Evolutionary conservation across 495 filamentous ascomycete species (phyloP), one percentile per base, ranked within the genome.

Genomic region (Podospora sp.): DNA sequence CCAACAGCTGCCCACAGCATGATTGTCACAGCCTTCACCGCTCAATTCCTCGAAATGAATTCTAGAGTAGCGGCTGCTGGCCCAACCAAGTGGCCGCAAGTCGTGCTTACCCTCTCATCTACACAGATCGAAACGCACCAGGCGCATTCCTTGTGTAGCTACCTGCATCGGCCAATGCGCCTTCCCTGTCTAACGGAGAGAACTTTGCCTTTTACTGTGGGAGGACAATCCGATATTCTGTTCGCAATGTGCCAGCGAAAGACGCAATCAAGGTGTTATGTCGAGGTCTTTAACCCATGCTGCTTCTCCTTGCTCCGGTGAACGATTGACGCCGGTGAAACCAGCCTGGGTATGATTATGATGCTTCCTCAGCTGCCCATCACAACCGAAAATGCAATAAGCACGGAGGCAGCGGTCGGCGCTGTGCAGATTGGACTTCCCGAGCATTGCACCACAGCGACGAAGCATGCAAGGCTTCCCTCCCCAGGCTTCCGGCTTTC

Each of bases 21-120:
- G 59, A 62, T 51, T 35, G 26, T 67, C 66, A 59, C 53, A 50
- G 12, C 26, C 63, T 69, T 71, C 69, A 71, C 69, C 69, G 69
- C 69, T 71, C 62, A 68, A 65, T 68, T 27, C 33, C 58, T 56
- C n/a, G 11, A 25, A 53, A 21, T 52, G 27, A 60, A 46, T 46
- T 24, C 59, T 26, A 62, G 59, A 55, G 29, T 27, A 59, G 69
- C 66, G 63, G 64, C 60, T 70, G 71, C 63, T 64, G 40, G 61
- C 68, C 68, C 61, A 62, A 65, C 57, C 61, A 64, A 25, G 36
- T 55, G 55, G 65, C 71, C 65, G 62, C 62, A 33, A 33, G 29
- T 33, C 29, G 29, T 36, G 26, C 61, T 67, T 27, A 55, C 33
- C 24, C 18, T n/a, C 53, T 64, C 33, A 22, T 59, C 26, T 40